Evolutionary conservation across 495 filamentous ascomycete species (phyloP), one percentile per base, ranked within the genome.

Genomic region (Penicillium odoratum): DNA sequence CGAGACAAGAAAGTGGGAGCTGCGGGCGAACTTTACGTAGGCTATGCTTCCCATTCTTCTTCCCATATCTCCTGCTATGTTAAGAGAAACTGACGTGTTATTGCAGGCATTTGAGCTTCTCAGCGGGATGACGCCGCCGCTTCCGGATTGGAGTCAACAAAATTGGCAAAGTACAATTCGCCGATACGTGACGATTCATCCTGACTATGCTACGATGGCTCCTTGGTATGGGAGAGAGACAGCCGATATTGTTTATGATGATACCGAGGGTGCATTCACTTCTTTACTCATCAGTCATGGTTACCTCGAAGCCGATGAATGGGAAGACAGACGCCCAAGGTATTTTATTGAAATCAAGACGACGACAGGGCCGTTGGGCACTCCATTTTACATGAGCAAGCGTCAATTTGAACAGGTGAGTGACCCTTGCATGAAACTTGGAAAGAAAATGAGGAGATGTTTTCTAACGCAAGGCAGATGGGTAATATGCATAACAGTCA

Each of bases 341-440:
- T 81, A 75, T 55, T 75, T 63, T 45, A 73, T 81, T 38, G 78
- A 81, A 54, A 77, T 82, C 36, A 82, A 80, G 59, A 64, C 77
- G n/a, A 80, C 77, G 0, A 74, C 74, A 3, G 60, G 58, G 8
- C 38, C 63, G 3, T 75, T 67, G 34, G 61, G 58, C 5, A 73
- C 65, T 11, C 65, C 68, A 7, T 78, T 81, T 53, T 79, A 53
- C 53, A 78, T 78, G 69, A 77, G 72, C 63, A 68, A 71, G 7
- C 51, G 49, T 16, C 78, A 80, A 62, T 76, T 73, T 54, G 30
- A 55, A 16, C 57, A 60, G 46, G 78, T 80, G 21, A 49, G 28
- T 51, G n/a, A n/a, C n/a, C n/a, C n/a, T n/a, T n/a, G n/a, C n/a
- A n/a, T n/a, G n/a, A n/a, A n/a, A n/a, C n/a, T n/a, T n/a, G n/a